Evolutionary conservation across 352 stramenopile species (phyloP), one percentile per base, ranked within the genome.

Genomic region (Globisporangium paroecandrum): DNA sequence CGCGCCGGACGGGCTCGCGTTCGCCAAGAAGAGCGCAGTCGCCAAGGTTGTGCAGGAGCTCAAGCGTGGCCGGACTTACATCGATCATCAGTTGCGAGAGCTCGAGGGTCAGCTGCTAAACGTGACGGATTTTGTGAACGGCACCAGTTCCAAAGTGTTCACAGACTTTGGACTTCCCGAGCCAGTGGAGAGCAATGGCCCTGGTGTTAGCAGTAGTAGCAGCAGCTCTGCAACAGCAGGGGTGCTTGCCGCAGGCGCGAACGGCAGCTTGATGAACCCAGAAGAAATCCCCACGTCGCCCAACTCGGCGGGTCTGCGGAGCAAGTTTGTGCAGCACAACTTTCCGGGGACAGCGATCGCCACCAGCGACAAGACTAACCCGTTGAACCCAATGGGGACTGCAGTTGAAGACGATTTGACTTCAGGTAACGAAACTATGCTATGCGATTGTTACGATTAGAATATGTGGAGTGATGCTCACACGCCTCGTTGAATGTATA

Each of bases 371-470:
- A 77, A 70, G 24, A 55, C 71, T 5, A 77, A 69, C 41, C 71
- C 62, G 15, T 24, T 77, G 22, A 62, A 79, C 15, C 66, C 77
- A 10, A 62, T 71, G 3, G 66, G 67, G 24, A 70, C 72, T 10
- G 73, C 84, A 13, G 85, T 93, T 13, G 85, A 93, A 72, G 82
- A 93, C 29, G 85, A 93, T 57, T 65, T 91, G 18, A 80, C 76
- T 4, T 79, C 81, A 4, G 82, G 85, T 91, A 34, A 32, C n/a
- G 4, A 32, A 32, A 32, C 22, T 5, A n/a, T n/a, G 15, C 41
- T 20, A 6, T 22, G 41, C 18, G 41, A 22, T 8, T 49, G 8
- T 49, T 56, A 22, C 32, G 32, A 2, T n/a, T 36, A 25, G 15
- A 24, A 22, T 38, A n/a, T 22, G 41, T 6, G 41, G 41, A 49